phyloP scores from a whole-genome alignment of 2,329 filamentous ascomycete genomes.

The Cadophora sp. region DNA sequence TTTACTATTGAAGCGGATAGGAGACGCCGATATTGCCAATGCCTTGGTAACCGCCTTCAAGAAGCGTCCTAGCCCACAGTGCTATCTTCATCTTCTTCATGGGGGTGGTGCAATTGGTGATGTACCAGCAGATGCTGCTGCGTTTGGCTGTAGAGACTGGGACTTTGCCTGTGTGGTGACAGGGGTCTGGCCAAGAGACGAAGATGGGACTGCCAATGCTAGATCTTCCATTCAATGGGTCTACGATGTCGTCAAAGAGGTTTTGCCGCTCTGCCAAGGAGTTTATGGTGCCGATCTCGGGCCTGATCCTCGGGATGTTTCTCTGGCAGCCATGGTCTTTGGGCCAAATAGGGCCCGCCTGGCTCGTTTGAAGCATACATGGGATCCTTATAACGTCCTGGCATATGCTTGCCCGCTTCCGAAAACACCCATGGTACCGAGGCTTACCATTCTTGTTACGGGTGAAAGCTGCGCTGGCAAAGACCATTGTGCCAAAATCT shows the following conservation, averaged over 20 bases:
- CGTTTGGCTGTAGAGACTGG: constrained; percentile 70
- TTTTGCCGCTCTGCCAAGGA: constrained; percentile 59
- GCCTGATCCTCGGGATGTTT: constrained; percentile 63
- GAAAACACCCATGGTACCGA: constrained; percentile 44
- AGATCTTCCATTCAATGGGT: constrained; percentile 58
- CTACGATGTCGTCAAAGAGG: constrained; percentile 54
- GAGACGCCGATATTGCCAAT: constrained; percentile 43
- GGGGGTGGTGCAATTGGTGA: constrained; percentile 61
- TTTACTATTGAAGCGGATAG: constrained; percentile 61
- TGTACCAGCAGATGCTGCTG: constrained; percentile 53
- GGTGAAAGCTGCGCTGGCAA: constrained; percentile 63
- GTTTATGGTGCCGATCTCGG: constrained; percentile 68
- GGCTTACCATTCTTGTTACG: constrained; percentile 58
- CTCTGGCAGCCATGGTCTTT: constrained; percentile 61
- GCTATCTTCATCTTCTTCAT: constrained; percentile 65
- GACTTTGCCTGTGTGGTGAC: constrained; percentile 69
- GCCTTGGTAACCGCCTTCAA: constrained; percentile 54
- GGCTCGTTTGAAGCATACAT: constrained; percentile 55
- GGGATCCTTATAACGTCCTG: constrained; percentile 59
- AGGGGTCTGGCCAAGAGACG: constrained; percentile 63
- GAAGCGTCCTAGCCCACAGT: constrained; percentile 47
- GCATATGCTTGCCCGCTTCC: constrained; percentile 62
- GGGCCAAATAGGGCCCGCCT: constrained; percentile 60
- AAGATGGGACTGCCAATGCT: constrained; percentile 54
- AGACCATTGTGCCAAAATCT: constrained; percentile 63